Evolutionary conservation across 805 yeast species (phyloP).

Genomic region (Metschnikowia chrysomelidarum): DNA sequence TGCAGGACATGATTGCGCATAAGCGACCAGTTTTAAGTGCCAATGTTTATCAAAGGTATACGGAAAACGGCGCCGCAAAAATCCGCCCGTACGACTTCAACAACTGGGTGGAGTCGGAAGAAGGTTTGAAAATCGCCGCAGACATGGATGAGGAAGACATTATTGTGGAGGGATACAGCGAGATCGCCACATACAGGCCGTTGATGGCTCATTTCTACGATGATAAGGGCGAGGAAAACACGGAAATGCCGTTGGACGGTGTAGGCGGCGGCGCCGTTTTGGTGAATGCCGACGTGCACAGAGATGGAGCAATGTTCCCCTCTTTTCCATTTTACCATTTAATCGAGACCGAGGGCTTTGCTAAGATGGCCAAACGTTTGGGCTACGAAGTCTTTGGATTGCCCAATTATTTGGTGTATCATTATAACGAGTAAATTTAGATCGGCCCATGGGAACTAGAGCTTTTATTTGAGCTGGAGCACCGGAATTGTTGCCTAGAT

Average conservation of each 20-base stretch:
- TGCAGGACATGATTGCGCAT: slow-evolving; percentile 84
- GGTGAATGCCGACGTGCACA: slow-evolving; percentile 96
- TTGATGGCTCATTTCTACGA: slow-evolving; percentile 89
- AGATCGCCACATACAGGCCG: slow-evolving; percentile 90
- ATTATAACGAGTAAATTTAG: slow-evolving; percentile 64
- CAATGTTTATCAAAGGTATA: slow-evolving; percentile 85
- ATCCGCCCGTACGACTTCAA: slow-evolving; percentile 93
- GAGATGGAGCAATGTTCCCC: slow-evolving; percentile 99
- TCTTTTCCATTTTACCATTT: slow-evolving; percentile 95
- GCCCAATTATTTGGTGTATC: slow-evolving; percentile 92
- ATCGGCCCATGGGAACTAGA: not conserved
- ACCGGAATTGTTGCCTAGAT: too few relatives aligned
- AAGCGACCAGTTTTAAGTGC: slow-evolving; percentile 88
- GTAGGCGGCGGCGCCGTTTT: slow-evolving; percentile 97
- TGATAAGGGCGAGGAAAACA: slow-evolving; percentile 54
- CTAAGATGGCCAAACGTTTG: slow-evolving; percentile 94
- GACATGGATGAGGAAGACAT: slow-evolving; percentile 83
- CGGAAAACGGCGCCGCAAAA: slow-evolving; percentile 53
- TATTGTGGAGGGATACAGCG: slow-evolving; percentile 90
- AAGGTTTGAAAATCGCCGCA: slow-evolving; percentile 72
- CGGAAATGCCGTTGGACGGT: slow-evolving; percentile 88
- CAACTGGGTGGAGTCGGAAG: slow-evolving; percentile 89
- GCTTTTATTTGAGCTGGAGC: too few relatives aligned
- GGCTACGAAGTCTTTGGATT: slow-evolving; percentile 90
- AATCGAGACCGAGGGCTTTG: slow-evolving; percentile 97